phyloP scores from a whole-genome alignment of 768 basidiomycete species.

The Lactarius sp. region DNA sequence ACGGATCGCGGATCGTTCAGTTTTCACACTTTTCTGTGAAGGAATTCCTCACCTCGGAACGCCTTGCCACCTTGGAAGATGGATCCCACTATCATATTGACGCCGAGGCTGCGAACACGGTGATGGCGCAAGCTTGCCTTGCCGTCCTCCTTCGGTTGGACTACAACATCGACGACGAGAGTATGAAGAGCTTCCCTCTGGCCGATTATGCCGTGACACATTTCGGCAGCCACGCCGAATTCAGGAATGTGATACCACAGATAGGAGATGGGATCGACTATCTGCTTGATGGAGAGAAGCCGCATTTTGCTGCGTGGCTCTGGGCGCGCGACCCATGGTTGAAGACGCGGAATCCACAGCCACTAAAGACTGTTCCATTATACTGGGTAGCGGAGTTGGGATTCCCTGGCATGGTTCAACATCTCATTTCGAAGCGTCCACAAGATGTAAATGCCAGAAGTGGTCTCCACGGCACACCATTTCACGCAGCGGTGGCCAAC shows the following conservation, averaged over 20 bases:
- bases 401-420: no score
- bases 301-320: background rate
- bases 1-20: background rate
- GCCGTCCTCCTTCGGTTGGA: background rate
- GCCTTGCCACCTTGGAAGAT: background rate
- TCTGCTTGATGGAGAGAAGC: background rate
- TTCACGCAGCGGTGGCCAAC: background rate
- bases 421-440: background rate
- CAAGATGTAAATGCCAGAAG: no score
- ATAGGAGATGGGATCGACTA: background rate
- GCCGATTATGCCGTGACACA: background rate
- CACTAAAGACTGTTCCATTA: no score
- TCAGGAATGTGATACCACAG: background rate
- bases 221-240: background rate
- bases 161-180: background rate
- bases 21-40: slow-evolving; percentile 10
- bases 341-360: no score
- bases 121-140: background rate
- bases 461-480: background rate
- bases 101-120: background rate
- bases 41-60: slow-evolving; percentile 5
- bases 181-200: background rate
- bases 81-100: background rate
- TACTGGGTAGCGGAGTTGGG: no score
- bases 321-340: no score